Percentiles rank a stretch among this genome's conserved stretches.
phyloP scores from a whole-genome alignment of 169 alveolate species.

The Eimeria maxima region DNA sequence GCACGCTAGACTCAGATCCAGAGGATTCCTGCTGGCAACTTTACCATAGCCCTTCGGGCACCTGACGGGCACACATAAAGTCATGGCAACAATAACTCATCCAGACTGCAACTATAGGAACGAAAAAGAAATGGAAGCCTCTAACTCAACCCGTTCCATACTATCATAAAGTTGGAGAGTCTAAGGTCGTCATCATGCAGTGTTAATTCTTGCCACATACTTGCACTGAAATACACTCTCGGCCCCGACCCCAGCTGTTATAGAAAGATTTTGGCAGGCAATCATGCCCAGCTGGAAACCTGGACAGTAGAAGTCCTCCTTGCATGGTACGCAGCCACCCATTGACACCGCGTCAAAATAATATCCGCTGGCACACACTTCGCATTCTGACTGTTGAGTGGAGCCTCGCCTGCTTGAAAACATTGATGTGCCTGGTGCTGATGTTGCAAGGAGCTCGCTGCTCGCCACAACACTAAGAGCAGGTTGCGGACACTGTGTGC shows the following conservation, averaged over 20 bases:
- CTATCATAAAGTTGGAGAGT: background rate
- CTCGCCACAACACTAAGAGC: constrained; percentile 51
- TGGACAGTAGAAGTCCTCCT: constrained; percentile 78
- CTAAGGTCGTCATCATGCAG: background rate
- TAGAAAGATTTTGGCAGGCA: constrained; percentile 55
- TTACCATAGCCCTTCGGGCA: constrained; percentile 82
- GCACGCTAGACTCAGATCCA: constrained; percentile 70
- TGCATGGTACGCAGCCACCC: constrained; percentile 83
- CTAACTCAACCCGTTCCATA: background rate
- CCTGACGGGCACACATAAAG: constrained; percentile 40
- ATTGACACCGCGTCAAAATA: constrained; percentile 65
- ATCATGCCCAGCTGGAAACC: constrained; percentile 49
- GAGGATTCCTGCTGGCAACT: constrained; percentile 66
- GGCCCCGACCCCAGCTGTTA: constrained; percentile 67
- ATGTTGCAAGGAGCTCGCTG: constrained; percentile 58
- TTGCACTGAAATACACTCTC: constrained; percentile 77
- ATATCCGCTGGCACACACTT: constrained; percentile 78
- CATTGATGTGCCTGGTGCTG: constrained; percentile 63
- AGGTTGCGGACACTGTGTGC: constrained; percentile 83
- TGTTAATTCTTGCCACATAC: constrained; percentile 20
- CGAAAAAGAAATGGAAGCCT: background rate
- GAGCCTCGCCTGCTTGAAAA: constrained; percentile 74
- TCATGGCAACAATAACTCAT: background rate
- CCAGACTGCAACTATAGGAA: background rate
- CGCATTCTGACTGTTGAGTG: constrained; percentile 72